Evolutionary conservation across 2,329 filamentous ascomycete genomes (phyloP).

Genomic region (Aureobasidium musti): DNA sequence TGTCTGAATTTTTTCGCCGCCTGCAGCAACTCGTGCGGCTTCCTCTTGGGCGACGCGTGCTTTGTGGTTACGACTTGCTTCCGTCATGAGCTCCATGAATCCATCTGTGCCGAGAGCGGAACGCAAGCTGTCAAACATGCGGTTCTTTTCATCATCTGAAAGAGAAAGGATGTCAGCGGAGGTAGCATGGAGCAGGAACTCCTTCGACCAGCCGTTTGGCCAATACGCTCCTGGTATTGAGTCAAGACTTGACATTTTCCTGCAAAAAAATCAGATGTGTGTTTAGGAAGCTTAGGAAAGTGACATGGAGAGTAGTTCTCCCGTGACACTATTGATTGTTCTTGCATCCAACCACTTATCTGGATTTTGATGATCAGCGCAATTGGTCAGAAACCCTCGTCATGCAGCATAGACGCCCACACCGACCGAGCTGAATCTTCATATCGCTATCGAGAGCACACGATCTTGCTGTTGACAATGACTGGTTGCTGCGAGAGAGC

Average conservation of each 20-base stretch:
- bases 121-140: conserved; percentile 15
- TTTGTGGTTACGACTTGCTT: conserved; percentile 17
- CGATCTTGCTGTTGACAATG: background rate
- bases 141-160: conserved; percentile 16
- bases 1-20: conserved; percentile 8
- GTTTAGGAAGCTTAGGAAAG: too few relatives aligned
- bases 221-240: conserved; percentile 7
- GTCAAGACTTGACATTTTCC: background rate
- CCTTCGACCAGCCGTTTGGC: conserved; percentile 6
- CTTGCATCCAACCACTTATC: too few relatives aligned
- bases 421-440: too few relatives aligned
- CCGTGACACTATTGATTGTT: too few relatives aligned
- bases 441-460: background rate
- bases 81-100: background rate
- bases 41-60: conserved; percentile 12
- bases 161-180: conserved; percentile 12
- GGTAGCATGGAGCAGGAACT: conserved; percentile 10
- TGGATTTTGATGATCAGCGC: too few relatives aligned
- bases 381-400: too few relatives aligned
- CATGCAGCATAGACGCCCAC: too few relatives aligned
- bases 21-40: conserved; percentile 2
- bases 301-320: too few relatives aligned
- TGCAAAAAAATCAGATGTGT: background rate
- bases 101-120: conserved; percentile 5
- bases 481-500: background rate